Conservation (phyloP, 768 basidiomycete species). For the Russula virescens region DNA sequence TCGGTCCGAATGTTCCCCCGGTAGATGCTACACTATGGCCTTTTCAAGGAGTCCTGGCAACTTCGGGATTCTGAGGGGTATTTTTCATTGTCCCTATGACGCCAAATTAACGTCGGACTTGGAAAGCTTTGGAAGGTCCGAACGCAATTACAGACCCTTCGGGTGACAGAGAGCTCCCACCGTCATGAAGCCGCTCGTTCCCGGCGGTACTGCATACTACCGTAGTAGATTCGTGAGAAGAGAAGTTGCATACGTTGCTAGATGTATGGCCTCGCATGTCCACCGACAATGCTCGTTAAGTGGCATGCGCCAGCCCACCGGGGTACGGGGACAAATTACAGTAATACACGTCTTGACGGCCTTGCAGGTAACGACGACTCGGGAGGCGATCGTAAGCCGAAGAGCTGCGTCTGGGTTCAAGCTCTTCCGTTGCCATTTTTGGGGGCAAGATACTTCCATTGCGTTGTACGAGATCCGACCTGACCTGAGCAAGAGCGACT, state of each 20-base stretch:
- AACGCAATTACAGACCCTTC: background rate
- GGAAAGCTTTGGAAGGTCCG: background rate
- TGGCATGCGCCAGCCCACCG: too few species aligned
- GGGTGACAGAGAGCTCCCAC: background rate
- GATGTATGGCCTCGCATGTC: too few species aligned
- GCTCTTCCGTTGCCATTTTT: conserved; percentile 16
- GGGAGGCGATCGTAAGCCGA: conserved; percentile 15
- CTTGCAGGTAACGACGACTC: background rate
- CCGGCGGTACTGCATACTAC: background rate
- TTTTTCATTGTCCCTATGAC: background rate
- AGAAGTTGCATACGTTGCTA: background rate
- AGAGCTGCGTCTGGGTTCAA: background rate
- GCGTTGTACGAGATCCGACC: conserved; percentile 2
- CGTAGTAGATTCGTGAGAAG: background rate
- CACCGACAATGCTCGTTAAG: too few species aligned
- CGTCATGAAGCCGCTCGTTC: background rate
- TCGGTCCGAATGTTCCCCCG: background rate
- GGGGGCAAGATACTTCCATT: conserved; percentile 10
- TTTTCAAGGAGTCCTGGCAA: background rate
- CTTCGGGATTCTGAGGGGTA: background rate
- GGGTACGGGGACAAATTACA: too few species aligned
- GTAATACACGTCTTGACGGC: background rate
- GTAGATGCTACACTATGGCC: background rate
- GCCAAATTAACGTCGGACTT: conserved; percentile 14
- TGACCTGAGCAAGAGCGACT: background rate